Evolutionary conservation across 2,329 filamentous ascomycete species (phyloP).

Genomic region (Diaporthe caulivora): DNA sequence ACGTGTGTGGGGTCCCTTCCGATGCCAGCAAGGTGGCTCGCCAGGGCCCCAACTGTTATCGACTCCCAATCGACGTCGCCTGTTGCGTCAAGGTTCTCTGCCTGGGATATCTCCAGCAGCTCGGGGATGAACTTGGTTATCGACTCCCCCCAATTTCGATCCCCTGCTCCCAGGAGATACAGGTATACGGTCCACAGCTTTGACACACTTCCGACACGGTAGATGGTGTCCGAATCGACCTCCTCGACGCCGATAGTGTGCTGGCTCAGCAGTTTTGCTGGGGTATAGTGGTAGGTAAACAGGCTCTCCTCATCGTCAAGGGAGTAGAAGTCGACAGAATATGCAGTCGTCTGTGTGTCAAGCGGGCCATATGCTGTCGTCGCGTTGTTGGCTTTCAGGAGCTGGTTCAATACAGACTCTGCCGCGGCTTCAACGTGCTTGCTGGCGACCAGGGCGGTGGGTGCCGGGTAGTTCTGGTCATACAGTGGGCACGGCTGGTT

Average conservation of each 20-base stretch:
- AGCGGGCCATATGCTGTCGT: constrained; percentile 15
- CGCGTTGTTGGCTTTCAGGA: not conserved
- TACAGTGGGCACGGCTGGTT: constrained; percentile 30
- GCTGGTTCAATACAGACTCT: constrained; percentile 1
- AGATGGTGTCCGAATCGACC: constrained; percentile 52
- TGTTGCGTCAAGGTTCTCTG: constrained; percentile 42
- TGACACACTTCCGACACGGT: constrained; percentile 56
- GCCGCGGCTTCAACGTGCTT: constrained; percentile 5
- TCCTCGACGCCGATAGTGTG: constrained; percentile 44
- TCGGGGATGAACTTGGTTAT: constrained; percentile 58
- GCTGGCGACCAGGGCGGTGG: constrained; percentile 1
- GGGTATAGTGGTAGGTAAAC: constrained; percentile 45
- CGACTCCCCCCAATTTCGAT: constrained; percentile 53
- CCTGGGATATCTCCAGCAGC: constrained; percentile 44
- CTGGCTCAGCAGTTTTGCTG: constrained; percentile 32
- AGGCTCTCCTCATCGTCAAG: constrained; percentile 39
- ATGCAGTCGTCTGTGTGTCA: constrained; percentile 31
- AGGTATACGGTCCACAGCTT: constrained; percentile 59
- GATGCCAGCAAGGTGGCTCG: constrained; percentile 52
- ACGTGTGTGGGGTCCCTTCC: constrained; percentile 44
- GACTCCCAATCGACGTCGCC: constrained; percentile 49
- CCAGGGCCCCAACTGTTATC: constrained; percentile 53
- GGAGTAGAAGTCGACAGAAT: constrained; percentile 41
- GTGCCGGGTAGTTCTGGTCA: constrained; percentile 24
- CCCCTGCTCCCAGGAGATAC: constrained; percentile 55